Conservation (phyloP, 2,329 filamentous ascomycete species). For the Phoma sp. region DNA sequence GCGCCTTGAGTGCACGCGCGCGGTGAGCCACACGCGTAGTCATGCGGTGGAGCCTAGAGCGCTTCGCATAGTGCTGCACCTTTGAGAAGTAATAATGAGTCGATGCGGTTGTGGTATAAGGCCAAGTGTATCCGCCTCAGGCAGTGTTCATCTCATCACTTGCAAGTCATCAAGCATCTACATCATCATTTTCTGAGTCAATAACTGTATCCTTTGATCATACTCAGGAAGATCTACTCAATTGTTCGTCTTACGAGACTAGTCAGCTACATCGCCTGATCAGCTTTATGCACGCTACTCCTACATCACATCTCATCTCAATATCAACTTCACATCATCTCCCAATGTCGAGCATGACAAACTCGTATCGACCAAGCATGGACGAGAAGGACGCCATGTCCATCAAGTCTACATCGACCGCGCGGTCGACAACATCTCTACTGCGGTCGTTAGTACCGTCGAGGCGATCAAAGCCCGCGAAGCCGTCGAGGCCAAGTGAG, state of each 20-base stretch:
- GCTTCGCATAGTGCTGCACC: neutral
- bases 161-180: no score
- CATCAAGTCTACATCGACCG: conserved; percentile 33
- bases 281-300: neutral
- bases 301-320: neutral
- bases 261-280: no score
- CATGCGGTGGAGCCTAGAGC: neutral
- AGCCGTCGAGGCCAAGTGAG: conserved; percentile 1
- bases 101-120: no score
- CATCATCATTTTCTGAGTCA: no score
- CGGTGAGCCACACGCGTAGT: neutral
- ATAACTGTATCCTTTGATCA: no score
- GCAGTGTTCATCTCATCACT: no score
- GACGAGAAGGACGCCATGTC: conserved; percentile 27
- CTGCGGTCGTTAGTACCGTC: conserved; percentile 32
- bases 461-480: conserved; percentile 9
- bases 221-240: no score
- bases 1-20: neutral
- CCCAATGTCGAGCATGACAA: conserved; percentile 8
- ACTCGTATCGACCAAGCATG: neutral
- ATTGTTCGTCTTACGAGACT: no score
- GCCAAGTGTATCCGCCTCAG: no score
- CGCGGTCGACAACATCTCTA: conserved; percentile 31
- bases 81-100: neutral
- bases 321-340: neutral